phyloP scores from a whole-genome alignment of 257 asterid genomes.

The Cynanchum wilfordii region DNA sequence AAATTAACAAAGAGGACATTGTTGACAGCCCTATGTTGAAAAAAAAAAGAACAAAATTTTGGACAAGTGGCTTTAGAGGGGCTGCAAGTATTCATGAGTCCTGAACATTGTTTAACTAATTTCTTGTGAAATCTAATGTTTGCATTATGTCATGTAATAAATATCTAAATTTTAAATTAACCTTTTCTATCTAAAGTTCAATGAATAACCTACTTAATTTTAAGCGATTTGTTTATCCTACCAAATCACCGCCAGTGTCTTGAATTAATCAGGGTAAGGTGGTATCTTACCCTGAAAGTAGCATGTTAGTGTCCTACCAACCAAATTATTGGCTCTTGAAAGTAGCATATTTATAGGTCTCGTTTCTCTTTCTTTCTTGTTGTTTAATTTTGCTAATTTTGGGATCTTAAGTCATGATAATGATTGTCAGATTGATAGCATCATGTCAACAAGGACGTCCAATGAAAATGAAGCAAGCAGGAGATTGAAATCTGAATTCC shows the following conservation, averaged over 20 bases:
- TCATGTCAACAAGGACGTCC: conserved; percentile 90
- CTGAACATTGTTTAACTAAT: not conserved
- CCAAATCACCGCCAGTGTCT: not conserved
- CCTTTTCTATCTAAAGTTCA: not conserved
- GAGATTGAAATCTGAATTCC: conserved; percentile 93
- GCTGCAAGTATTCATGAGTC: not conserved
- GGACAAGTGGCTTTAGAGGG: not conserved
- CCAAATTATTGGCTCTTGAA: not conserved
- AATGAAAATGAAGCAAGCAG: conserved; percentile 97
- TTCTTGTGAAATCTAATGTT: not conserved
- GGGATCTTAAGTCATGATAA: not conserved
- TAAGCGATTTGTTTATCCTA: not conserved
- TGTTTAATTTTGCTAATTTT: not conserved
- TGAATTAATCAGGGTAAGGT: too few relatives aligned
- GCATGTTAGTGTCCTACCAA: not conserved
- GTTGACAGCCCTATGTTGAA: not conserved
- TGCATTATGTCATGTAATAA: not conserved
- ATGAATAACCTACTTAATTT: not conserved
- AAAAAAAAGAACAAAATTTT: not conserved
- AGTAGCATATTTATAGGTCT: not conserved
- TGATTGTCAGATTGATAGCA: conserved; percentile 75
- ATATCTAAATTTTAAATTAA: not conserved
- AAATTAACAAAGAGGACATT: not conserved
- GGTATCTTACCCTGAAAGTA: not conserved
- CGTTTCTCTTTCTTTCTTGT: not conserved